Base-by-base conservation (phyloP, 768 basidiomycete species). In the Galerina sulciceps region DNA sequence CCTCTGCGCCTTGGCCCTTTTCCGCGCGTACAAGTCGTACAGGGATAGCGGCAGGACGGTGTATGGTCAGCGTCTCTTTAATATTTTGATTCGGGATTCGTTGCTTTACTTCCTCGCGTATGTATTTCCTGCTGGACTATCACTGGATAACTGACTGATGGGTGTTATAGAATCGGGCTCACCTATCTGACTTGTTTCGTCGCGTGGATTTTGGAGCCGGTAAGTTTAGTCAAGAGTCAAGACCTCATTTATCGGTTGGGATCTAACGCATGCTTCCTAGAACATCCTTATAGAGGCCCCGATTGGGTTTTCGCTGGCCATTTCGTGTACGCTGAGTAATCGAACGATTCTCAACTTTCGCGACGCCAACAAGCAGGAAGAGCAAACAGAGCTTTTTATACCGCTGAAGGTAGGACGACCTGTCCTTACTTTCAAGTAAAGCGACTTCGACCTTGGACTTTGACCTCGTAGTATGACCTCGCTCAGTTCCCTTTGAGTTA, bases 311-410 rank as follows among this genome's bases (percentile, higher is more conserved):
- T 17, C 50, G 10, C 4, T 51, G 4, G 50, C 50, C n/a, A 51
- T 51, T 36, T 38, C 37, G 20, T 51, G 50, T 38, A 38, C 50
- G 6, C 50, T 51, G 17, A 23, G 50, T n/a, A 51, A 22, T 38
- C 50, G 50, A 4, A 51, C 40, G 20, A 51, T 51, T 35, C 48
- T 50, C 15, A 50, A 50, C 34, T 11, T 50, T 17, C 48, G 48
- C 34, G 26, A 50, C 2, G 48, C 48, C 11, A 35, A 50, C 26
- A 8, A 31, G 5, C 5, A 31, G 8, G 8, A 8, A 31, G 26
- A 8, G 5, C 26, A 31, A 31, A 4, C 4, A 8, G 26, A 31
- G 8, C 5, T 31, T 8, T 31, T 31, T 8, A 31, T 31, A 31
- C 26, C 26, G 26, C 26, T 31, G 26, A 31, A 31, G 26, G 26